phyloP scores from a whole-genome alignment of 2,329 filamentous ascomycete species.

The Exophiala spinifera region DNA sequence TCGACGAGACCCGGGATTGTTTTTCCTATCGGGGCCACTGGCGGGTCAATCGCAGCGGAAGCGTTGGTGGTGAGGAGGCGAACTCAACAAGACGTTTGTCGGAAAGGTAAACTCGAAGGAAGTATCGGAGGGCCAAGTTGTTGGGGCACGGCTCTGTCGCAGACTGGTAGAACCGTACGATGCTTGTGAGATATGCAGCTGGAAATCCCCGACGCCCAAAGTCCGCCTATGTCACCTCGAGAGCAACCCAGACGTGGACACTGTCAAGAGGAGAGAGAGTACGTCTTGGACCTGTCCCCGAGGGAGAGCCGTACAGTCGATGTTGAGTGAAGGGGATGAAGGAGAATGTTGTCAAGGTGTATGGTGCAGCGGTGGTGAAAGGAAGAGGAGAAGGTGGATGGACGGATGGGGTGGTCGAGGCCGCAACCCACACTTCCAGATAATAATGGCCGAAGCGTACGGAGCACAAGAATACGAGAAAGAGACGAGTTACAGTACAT shows the following conservation, averaged over 20 bases:
- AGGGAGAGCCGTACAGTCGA: not conserved
- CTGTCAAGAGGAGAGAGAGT: not conserved
- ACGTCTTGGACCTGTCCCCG: not conserved
- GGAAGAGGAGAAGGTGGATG: constrained; percentile 2
- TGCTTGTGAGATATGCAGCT: not conserved
- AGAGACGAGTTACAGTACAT: too few species aligned
- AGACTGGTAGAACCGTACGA: not conserved
- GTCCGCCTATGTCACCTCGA: not conserved
- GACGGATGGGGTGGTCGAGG: not conserved
- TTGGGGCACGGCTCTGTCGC: not conserved
- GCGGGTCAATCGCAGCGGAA: not conserved
- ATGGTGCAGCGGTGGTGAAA: not conserved
- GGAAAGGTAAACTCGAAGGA: not conserved
- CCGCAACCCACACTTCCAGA: not conserved
- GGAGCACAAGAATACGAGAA: too few species aligned
- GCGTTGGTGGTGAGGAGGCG: too few species aligned
- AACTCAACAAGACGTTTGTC: not conserved
- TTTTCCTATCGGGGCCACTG: not conserved
- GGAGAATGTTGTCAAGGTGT: not conserved
- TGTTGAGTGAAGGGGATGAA: not conserved
- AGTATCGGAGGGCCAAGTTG: not conserved
- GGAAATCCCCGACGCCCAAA: not conserved
- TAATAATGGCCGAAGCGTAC: not conserved
- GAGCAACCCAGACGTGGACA: not conserved
- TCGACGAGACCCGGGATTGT: not conserved